phyloP scores from a whole-genome alignment of 192 early-diverging fungal genomes.

The Linnemannia exigua region DNA sequence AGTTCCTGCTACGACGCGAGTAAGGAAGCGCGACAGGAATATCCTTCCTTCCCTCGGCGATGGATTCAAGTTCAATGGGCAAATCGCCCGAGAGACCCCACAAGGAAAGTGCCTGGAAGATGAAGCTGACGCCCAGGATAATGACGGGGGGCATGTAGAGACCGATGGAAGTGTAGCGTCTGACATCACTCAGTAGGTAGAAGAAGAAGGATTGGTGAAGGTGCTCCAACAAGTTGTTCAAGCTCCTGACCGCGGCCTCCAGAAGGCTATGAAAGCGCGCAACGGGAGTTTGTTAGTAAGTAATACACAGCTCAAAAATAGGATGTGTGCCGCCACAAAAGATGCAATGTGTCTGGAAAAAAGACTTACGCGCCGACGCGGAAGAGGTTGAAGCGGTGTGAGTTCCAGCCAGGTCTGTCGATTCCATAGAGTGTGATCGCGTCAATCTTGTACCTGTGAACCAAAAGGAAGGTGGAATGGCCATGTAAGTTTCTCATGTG shows the following conservation, averaged over 20 bases:
- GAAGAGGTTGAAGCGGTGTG: constrained; percentile 59
- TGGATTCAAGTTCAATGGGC: constrained; percentile 54
- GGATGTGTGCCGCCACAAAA: not conserved
- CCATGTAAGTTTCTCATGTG: not conserved
- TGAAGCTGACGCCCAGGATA: constrained; percentile 79
- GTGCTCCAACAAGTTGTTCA: constrained; percentile 94
- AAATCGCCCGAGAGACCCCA: constrained; percentile 56
- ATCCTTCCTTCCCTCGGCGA: constrained; percentile 31
- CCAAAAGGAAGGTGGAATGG: not conserved
- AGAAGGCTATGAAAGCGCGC: constrained; percentile 67
- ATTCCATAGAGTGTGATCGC: constrained; percentile 77
- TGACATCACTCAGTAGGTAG: constrained; percentile 88
- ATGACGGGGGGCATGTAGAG: constrained; percentile 91
- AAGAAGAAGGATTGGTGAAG: constrained; percentile 98
- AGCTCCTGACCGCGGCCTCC: constrained; percentile 86
- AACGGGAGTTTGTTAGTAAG: not conserved
- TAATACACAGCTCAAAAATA: not conserved
- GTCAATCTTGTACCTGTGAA: constrained; percentile 81
- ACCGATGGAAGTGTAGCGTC: constrained; percentile 88
- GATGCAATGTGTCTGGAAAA: not conserved
- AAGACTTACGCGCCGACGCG: constrained; percentile 66
- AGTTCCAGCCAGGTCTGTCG: constrained; percentile 42
- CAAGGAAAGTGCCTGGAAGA: constrained; percentile 76
- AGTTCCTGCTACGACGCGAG: constrained; percentile 47
- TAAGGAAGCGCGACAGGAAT: constrained; percentile 57